A percentile compares a stretch with the other conserved stretches of the same genome.
These are phyloP conservation scores for Sclerospora graminicola DNA, from an alignment of 352 stramenopile species.

Conservation along the genomic window DNA sequence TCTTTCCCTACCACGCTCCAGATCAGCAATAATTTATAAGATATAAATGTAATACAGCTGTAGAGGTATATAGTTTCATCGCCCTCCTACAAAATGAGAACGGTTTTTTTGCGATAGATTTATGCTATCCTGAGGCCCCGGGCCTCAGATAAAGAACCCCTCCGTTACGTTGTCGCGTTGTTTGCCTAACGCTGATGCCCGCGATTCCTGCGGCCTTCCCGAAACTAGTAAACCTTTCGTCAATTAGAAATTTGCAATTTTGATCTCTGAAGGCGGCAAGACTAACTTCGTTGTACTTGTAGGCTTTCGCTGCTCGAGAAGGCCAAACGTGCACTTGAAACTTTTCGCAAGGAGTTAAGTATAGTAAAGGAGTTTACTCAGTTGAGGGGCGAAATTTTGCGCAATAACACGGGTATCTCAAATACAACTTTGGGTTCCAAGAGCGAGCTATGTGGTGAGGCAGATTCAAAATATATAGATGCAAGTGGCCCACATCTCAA, in stretches of 20 bases:
- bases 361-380: conserved; percentile 60
- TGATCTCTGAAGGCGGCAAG: neutral
- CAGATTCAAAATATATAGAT: no score
- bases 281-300: conserved; percentile 2
- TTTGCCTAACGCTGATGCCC: conserved; percentile 64
- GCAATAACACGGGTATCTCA: conserved; percentile 69
- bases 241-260: neutral
- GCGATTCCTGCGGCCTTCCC: conserved; percentile 63
- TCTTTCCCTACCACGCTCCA: no score
- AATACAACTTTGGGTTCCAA: conserved; percentile 59
- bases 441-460: no score
- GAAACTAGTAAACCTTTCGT: conserved; percentile 71
- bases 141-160: no score
- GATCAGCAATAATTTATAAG: no score
- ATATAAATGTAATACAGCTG: no score
- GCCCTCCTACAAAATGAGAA: no score
- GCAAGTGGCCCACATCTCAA: no score
- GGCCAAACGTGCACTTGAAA: conserved; percentile 48
- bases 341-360: conserved; percentile 49
- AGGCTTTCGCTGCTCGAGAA: conserved; percentile 51
- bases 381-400: conserved; percentile 63
- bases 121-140: no score
- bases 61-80: no score
- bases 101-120: no score
- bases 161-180: no score